These are phyloP conservation scores for Fusarium armeniacum DNA, from an alignment of 2,329 filamentous ascomycete genomes.

Conservation along the genomic window DNA sequence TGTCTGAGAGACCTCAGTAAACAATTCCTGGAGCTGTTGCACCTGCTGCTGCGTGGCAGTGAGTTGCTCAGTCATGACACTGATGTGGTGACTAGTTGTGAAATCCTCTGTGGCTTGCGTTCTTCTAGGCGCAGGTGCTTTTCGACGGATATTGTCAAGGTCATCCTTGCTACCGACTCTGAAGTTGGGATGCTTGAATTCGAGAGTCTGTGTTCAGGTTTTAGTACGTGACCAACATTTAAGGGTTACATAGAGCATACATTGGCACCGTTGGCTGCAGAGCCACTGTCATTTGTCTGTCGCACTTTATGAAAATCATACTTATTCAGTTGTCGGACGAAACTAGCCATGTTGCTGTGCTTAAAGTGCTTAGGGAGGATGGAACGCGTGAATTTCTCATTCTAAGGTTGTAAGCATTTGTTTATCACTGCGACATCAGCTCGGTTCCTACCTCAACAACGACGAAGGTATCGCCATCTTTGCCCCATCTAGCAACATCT, in stretches of 20 bases:
- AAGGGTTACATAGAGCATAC: constrained; percentile 45
- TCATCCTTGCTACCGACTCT: constrained; percentile 96
- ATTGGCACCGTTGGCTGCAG: constrained; percentile 55
- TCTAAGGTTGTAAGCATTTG: constrained; percentile 66
- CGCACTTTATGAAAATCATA: constrained; percentile 99
- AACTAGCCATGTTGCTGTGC: constrained; percentile 98
- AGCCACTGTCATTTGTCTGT: constrained; percentile 57
- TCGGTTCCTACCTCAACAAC: constrained; percentile 83
- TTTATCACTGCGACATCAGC: constrained; percentile 22
- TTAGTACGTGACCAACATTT: constrained; percentile 19
- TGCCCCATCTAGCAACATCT: constrained; percentile 94
- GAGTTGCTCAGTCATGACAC: constrained; percentile 88
- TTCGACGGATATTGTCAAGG: constrained; percentile 94
- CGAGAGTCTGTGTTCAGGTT: constrained; percentile 64
- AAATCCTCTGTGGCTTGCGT: constrained; percentile 76
- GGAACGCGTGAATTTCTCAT: constrained; percentile 97
- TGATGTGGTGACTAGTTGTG: constrained; percentile 87
- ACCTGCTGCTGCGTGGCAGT: constrained; percentile 93
- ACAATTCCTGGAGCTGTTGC: constrained; percentile 86
- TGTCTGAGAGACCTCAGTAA: constrained; percentile 78
- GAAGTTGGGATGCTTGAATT: constrained; percentile 98
- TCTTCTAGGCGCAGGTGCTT: constrained; percentile 92
- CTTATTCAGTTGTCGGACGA: constrained; percentile 95
- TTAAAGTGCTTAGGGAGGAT: constrained; percentile 99
- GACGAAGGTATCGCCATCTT: constrained; percentile 95